phyloP scores from a whole-genome alignment of 139 green algal genomes.

The Volvox africanus region DNA sequence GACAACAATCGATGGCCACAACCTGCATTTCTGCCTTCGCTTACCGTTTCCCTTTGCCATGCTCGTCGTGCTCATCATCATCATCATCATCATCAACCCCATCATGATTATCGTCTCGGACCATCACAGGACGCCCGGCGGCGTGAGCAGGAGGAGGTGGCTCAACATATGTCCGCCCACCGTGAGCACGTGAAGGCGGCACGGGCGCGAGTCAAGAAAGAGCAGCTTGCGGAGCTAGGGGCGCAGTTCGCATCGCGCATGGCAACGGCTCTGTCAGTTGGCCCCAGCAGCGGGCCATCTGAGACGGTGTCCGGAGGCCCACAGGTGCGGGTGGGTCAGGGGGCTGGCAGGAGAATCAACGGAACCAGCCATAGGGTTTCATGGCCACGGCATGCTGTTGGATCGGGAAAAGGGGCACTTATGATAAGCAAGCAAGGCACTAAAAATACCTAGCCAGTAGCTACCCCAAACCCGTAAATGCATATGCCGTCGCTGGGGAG shows the following conservation, averaged over 20 bases:
- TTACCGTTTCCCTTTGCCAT: too few relatives aligned
- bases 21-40: too few relatives aligned
- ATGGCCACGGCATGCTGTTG: too few relatives aligned
- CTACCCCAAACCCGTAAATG: too few relatives aligned
- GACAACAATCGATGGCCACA: too few relatives aligned
- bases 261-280: conserved; percentile 4
- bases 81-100: too few relatives aligned
- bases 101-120: background rate
- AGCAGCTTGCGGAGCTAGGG: conserved; percentile 51
- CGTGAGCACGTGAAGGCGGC: conserved; percentile 42
- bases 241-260: conserved; percentile 46
- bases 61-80: too few relatives aligned
- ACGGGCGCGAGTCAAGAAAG: conserved; percentile 37
- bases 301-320: background rate
- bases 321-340: background rate
- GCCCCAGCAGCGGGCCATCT: background rate
- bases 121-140: conserved; percentile 4
- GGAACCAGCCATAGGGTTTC: too few relatives aligned
- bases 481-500: too few relatives aligned
- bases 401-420: too few relatives aligned
- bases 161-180: conserved; percentile 46
- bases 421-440: too few relatives aligned
- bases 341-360: background rate
- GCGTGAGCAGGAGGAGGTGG: conserved; percentile 34
- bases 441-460: too few relatives aligned